Base-by-base conservation (phyloP, 2,329 filamentous ascomycete species). In the Fusarium sp. region DNA sequence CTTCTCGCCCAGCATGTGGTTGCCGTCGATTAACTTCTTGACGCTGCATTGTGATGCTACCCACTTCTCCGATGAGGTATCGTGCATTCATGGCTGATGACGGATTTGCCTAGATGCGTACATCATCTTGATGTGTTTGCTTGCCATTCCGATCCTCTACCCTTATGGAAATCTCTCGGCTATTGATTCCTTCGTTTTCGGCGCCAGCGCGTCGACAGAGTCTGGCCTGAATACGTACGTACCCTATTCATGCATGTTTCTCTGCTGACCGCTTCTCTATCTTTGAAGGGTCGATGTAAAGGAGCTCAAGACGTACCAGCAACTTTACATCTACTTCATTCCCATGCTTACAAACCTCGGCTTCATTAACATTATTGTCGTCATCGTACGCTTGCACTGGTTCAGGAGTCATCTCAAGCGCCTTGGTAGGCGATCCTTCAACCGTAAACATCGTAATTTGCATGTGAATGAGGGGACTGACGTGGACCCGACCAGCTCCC, bases 201-300 rank as follows among this genome's bases (percentile, higher is more conserved):
- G 85, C 11, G 82, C 81, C 64, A 87, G 85, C 72, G 81, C 82
- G 1, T 84, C 84, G 1, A 88, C 87, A 4, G 85, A 86, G 69
- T 87, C 86, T 0, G 87, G 87, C 0, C 77, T 88, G n/a, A 88
- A 87, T 69, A 83, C 84, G 84, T 87, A 62, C 29, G 82, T 79
- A n/a, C 16, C n/a, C 8, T 17, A 6, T 22, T 16, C 24, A 12
- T 4, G 6, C 14, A 24, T 20, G n/a, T 17, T 31, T 35, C 51
- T 17, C 36, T 10, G 33, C 33, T 57, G 9, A 57, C 14, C 12
- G 29, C n/a, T 35, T 5, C 5, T 27, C 22, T 7, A 2, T 17
- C 17, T 33, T 17, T 22, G 27, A 1, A 88, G 86, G 6, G 77
- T 88, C 35, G 86, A 89, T 70, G 76, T 88, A 36, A 88, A 87